phyloP scores from a whole-genome alignment of 148 eudicot species.

The Silene latifolia region DNA sequence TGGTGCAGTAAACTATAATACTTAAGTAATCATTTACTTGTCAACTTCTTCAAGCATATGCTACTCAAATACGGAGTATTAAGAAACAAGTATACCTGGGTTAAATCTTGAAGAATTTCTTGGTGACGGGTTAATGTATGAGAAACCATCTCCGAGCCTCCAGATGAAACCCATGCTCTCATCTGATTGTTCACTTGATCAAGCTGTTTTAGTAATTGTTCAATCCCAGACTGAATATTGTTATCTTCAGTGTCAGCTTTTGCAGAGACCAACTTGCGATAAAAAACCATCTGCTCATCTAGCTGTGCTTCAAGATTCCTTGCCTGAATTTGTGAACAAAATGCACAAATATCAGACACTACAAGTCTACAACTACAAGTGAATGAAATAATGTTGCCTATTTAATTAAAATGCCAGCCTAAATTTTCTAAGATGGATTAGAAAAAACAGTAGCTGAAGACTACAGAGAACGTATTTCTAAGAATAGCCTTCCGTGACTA shows the following conservation, averaged over 20 bases:
- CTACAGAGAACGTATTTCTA: background rate
- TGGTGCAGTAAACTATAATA: background rate
- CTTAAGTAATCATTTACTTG: background rate
- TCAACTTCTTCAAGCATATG: background rate
- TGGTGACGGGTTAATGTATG: constrained; percentile 95
- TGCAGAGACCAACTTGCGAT: constrained; percentile 67
- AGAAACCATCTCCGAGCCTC: constrained; percentile 94
- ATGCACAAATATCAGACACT: background rate
- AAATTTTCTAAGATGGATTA: too few species aligned
- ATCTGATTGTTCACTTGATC: constrained; percentile 80
- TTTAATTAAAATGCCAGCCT: too few species aligned
- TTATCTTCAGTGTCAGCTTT: constrained; percentile 63
- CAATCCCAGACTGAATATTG: constrained; percentile 69
- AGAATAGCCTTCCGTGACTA: background rate
- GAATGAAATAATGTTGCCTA: too few species aligned
- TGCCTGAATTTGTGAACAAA: constrained; percentile 44
- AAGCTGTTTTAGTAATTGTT: constrained; percentile 72
- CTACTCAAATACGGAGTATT: background rate
- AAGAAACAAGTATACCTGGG: constrained; percentile 54
- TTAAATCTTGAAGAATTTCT: constrained; percentile 94
- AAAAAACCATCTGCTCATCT: constrained; percentile 93
- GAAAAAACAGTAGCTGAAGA: too few species aligned
- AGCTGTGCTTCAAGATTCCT: constrained; percentile 97
- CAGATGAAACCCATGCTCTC: constrained; percentile 97
- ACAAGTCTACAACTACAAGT: background rate